Evolutionary conservation across 169 alveolate species (phyloP).

Genomic region (Perkinsus chesapeaki): DNA sequence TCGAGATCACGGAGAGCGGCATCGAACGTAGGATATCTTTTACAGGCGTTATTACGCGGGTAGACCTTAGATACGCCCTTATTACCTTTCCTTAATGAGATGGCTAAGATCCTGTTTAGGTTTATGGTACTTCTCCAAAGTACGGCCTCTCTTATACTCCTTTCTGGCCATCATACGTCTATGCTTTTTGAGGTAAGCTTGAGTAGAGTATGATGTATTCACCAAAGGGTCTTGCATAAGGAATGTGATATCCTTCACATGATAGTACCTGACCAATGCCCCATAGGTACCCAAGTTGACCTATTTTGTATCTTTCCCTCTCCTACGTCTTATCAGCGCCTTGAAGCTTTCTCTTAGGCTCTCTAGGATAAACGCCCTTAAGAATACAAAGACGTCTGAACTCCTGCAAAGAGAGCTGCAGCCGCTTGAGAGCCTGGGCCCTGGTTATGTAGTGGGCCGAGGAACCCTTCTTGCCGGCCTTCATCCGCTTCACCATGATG

Average conservation of each 20-base stretch:
- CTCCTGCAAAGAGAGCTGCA: constrained; percentile 78
- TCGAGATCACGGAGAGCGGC: constrained; percentile 95
- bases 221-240: constrained; percentile 74
- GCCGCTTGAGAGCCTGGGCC: constrained; percentile 76
- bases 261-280: constrained; percentile 64
- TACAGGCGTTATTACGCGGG: neutral
- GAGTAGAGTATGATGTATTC: constrained; percentile 69
- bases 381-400: constrained; percentile 94
- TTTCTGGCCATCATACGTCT: constrained; percentile 72
- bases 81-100: constrained; percentile 72
- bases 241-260: constrained; percentile 81
- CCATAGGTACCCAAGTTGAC: constrained; percentile 64
- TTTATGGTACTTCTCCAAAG: constrained; percentile 49
- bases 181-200: constrained; percentile 78
- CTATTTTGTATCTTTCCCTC: neutral
- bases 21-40: constrained; percentile 87
- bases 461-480: constrained; percentile 77
- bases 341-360: constrained; percentile 85
- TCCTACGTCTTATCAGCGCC: constrained; percentile 59
- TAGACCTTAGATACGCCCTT: neutral
- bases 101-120: constrained; percentile 88
- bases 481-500: constrained; percentile 57
- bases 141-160: constrained; percentile 71
- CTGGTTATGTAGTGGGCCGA: constrained; percentile 80
- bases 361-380: constrained; percentile 98